Percentiles rank a stretch among this genome's conserved stretches.
These are phyloP conservation scores for Aspergillus sparsus DNA, from an alignment of 495 filamentous ascomycete genomes.

Conservation along the genomic window DNA sequence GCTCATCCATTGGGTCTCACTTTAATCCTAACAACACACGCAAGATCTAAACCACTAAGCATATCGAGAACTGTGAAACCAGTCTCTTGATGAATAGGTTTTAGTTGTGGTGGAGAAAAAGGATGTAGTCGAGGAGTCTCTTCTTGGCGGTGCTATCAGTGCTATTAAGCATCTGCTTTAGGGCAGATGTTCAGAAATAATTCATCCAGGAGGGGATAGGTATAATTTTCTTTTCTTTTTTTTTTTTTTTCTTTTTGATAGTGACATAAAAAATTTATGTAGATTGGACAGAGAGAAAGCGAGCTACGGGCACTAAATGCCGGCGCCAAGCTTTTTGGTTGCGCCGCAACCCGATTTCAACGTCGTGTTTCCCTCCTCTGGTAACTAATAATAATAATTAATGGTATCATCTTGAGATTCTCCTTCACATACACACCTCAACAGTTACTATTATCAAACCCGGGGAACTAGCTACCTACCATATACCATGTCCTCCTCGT, in stretches of 20 bases:
- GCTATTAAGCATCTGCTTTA: conserved; percentile 13
- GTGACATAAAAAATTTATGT: conserved; percentile 3
- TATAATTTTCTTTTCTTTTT: conserved; percentile 1
- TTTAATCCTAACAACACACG: conserved; percentile 37
- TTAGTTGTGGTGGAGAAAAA: neutral
- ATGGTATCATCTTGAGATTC: neutral
- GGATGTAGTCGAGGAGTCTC: neutral
- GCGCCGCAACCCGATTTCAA: conserved; percentile 36
- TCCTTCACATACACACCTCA: neutral
- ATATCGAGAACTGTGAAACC: conserved; percentile 36
- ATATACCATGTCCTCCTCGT: conserved; percentile 62
- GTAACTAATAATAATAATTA: neutral
- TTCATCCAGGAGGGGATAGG: conserved; percentile 8
- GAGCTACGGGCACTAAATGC: neutral
- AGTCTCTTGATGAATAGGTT: conserved; percentile 2
- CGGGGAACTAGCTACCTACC: neutral
- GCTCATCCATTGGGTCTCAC: conserved; percentile 64
- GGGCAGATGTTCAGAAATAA: conserved; percentile 30
- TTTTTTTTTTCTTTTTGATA: neutral
- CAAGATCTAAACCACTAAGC: conserved; percentile 30
- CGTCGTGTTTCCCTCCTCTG: conserved; percentile 1
- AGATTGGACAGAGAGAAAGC: neutral
- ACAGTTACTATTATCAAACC: neutral
- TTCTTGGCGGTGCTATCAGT: conserved; percentile 9
- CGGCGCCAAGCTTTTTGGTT: conserved; percentile 31